Percentiles rank a stretch among this genome's conserved stretches.
Evolutionary conservation across 441 rosid genomes (phyloP).

Genomic region (Geranium incanum): DNA sequence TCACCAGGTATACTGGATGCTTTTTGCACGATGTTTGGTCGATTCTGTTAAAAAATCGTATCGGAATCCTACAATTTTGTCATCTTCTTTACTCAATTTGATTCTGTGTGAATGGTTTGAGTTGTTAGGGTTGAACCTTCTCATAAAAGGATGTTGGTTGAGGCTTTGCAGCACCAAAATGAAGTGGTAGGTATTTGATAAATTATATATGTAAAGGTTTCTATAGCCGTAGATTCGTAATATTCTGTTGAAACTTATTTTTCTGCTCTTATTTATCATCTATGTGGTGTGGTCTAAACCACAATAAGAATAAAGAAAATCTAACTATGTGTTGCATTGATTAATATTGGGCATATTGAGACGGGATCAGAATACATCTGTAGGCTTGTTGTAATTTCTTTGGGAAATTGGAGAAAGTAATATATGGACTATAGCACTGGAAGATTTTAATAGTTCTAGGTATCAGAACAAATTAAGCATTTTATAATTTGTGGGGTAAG

Average conservation of each 20-base stretch:
- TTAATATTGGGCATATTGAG: not conserved
- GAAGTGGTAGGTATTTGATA: conserved; percentile 70
- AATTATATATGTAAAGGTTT: not conserved
- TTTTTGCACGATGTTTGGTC: conserved; percentile 11
- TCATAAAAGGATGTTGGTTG: conserved; percentile 98
- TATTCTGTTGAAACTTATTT: not conserved
- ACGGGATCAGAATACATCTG: not conserved
- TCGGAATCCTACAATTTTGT: conserved; percentile 2
- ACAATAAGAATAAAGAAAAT: not conserved
- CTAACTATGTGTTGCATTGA: not conserved
- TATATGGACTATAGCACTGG: not conserved
- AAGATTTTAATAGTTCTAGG: not conserved
- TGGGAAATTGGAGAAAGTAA: not conserved
- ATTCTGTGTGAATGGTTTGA: conserved; percentile 18
- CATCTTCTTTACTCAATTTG: conserved; percentile 1
- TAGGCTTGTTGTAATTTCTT: not conserved
- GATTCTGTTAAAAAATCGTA: conserved; percentile 8
- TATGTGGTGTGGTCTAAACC: too few species aligned
- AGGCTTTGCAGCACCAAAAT: conserved; percentile 89
- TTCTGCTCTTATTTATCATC: not conserved
- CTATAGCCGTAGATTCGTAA: not conserved
- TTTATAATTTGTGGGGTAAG: not conserved
- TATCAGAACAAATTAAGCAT: not conserved
- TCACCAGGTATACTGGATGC: conserved; percentile 52
- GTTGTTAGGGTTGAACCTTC: conserved; percentile 86